Evolutionary conservation across 805 yeast species (phyloP).

Genomic region (Zygoascus flipseniorum): DNA sequence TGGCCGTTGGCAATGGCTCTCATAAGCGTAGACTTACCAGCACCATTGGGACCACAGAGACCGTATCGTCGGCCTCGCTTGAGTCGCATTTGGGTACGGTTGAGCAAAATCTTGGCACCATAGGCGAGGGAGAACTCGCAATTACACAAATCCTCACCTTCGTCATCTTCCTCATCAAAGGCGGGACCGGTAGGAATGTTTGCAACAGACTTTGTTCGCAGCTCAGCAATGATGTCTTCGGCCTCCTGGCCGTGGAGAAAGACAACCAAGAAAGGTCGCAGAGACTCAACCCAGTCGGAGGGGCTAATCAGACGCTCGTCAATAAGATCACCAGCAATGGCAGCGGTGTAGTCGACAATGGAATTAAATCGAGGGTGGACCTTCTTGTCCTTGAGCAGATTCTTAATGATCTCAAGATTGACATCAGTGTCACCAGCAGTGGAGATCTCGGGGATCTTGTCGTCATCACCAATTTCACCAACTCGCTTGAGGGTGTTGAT

Average conservation of each 20-base stretch:
- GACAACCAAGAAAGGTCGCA: slow-evolving; percentile 91
- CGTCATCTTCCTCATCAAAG: slow-evolving; percentile 86
- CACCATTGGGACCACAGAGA: slow-evolving; percentile 46
- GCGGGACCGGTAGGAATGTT: slow-evolving; percentile 95
- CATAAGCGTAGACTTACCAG: slow-evolving; percentile 98
- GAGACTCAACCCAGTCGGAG: slow-evolving; percentile 78
- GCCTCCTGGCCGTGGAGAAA: slow-evolving; percentile 92
- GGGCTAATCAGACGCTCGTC: slow-evolving; percentile 96
- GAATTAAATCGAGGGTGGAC: slow-evolving; percentile 61
- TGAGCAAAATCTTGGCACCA: slow-evolving; percentile 99
- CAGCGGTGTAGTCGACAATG: slow-evolving; percentile 78
- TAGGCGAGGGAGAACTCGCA: slow-evolving; percentile 99
- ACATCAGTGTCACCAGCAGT: slow-evolving; percentile 96
- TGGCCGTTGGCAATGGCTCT: slow-evolving; percentile 89
- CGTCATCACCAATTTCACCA: slow-evolving; percentile 90
- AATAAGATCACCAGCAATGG: slow-evolving; percentile 97
- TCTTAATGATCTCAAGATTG: slow-evolving; percentile 72
- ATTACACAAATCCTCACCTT: slow-evolving; percentile 84
- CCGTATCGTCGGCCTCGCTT: slow-evolving; percentile 97
- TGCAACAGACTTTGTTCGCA: slow-evolving; percentile 93
- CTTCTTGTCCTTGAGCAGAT: slow-evolving; percentile 59
- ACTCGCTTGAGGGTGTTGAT: slow-evolving; percentile 96
- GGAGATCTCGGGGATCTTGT: slow-evolving; percentile 91
- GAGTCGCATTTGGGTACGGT: slow-evolving; percentile 93
- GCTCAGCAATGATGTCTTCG: slow-evolving; percentile 82